A percentile compares a stretch with the other conserved stretches of the same genome.
Conservation (phyloP, 2,329 filamentous ascomycete species). For the Fusarium mexicanum region DNA sequence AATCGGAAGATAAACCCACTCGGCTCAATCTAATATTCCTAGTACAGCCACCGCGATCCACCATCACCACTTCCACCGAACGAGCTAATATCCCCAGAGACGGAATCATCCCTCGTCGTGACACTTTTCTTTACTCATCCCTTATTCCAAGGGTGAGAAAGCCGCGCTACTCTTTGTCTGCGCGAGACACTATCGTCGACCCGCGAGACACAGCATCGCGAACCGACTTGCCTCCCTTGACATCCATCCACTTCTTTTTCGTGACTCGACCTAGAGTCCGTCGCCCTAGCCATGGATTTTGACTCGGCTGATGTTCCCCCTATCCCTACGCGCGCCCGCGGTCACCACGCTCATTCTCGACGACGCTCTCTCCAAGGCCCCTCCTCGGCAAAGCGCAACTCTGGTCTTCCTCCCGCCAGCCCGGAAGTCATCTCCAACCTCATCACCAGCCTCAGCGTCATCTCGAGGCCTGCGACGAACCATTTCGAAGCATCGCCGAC, state of each 20-base stretch:
- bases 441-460: slow-evolving; percentile 76
- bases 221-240: slow-evolving; percentile 13
- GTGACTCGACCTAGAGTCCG: slow-evolving; percentile 17
- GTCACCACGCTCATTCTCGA: slow-evolving; percentile 24
- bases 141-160: slow-evolving; percentile 4
- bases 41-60: slow-evolving; percentile 22
- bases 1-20: slow-evolving; percentile 9
- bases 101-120: neutral
- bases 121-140: neutral
- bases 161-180: slow-evolving; percentile 17
- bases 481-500: slow-evolving; percentile 72
- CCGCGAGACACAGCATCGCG: neutral
- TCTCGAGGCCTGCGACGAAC: slow-evolving; percentile 71
- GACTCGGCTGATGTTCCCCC: slow-evolving; percentile 44
- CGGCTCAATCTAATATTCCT: slow-evolving; percentile 13
- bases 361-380: slow-evolving; percentile 30
- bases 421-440: slow-evolving; percentile 76
- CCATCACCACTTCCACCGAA: slow-evolving; percentile 28
- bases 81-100: slow-evolving; percentile 22
- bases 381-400: slow-evolving; percentile 28
- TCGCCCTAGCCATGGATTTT: slow-evolving; percentile 43
- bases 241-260: slow-evolving; percentile 27
- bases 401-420: slow-evolving; percentile 57
- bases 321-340: slow-evolving; percentile 45
- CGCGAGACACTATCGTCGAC: slow-evolving; percentile 8